Conservation (phyloP, 441 rosid genomes). For the Cnidoscolus chayamansa region DNA sequence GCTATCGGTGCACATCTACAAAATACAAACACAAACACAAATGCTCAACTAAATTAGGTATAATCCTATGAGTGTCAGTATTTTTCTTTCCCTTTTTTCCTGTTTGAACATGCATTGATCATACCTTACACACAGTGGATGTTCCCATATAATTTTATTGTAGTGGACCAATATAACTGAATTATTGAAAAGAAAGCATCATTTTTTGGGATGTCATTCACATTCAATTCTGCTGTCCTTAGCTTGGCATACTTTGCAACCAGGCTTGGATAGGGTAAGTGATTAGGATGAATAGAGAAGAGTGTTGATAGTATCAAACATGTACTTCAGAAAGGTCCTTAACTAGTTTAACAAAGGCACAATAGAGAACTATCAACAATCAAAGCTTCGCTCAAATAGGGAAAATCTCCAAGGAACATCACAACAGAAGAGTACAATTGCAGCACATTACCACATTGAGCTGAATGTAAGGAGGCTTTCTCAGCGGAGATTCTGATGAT, state of each 20-base stretch:
- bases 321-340: neutral
- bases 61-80: neutral
- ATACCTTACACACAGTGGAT: neutral
- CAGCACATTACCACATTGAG: slow-evolving; percentile 44
- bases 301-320: neutral
- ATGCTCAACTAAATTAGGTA: neutral
- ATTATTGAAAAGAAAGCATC: too few relatives aligned
- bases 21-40: neutral
- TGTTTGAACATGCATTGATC: neutral
- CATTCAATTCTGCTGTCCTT: neutral
- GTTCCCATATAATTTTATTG: neutral
- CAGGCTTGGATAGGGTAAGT: neutral
- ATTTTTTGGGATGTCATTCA: neutral
- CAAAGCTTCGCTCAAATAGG: neutral
- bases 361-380: neutral
- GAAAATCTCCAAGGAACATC: neutral
- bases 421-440: neutral
- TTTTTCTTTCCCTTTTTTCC: neutral
- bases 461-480: slow-evolving; percentile 58
- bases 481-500: slow-evolving; percentile 73
- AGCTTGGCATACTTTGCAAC: neutral
- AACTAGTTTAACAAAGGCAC: neutral
- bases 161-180: too few relatives aligned
- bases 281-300: neutral
- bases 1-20: neutral